Base-by-base conservation (phyloP, 1,139 yeast genomes). In the Hansenula sp. region DNA sequence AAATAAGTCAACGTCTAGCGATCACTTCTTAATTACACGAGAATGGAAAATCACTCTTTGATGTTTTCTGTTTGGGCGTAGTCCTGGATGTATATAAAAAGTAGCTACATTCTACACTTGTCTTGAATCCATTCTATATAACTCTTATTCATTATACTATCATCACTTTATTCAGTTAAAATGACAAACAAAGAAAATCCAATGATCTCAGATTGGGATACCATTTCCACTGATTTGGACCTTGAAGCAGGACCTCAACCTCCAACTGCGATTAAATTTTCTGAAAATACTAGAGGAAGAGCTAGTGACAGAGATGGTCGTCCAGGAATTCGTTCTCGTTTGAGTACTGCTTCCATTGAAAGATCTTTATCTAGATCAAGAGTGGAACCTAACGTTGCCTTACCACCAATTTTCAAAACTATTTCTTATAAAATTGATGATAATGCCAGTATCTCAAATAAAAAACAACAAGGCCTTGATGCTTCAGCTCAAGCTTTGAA, bases 341-440 rank as follows among this genome's bases (percentile, higher is more conserved):
- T 28, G 2, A 38, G 42, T 20, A 22, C 31, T 12, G 37, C 45
- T 7, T 44, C 50, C 2, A n/a, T 47, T 6, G 47, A 42, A 7
- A 29, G 43, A 5, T 33, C 41, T 2, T 27, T 44, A 9, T 39
- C 48, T 13, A 38, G 36, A 21, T 59, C 55, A 26, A 54, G 47
- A 30, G 59, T 57, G 11, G 56, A 59, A 21, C 66, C 69, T 2
- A 60, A 55, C 9, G 47, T 51, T 19, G 60, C 60, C 4, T 54
- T 68, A 38, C 73, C 73, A 2, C 61, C 65, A 9, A 53, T 62
- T 35, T 68, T 64, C 53, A 65, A 57, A 40, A 65, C 73, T 1
- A 55, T 68, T 16, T 65, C 71, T 34, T 68, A 65, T 47, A 60
- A 52, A 30, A 63, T 68, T 33, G 70, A 63, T 29, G 61, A 57